These are phyloP conservation scores for Mycena sp. DNA, from an alignment of 1,284 basidiomycete species.

Conservation along the genomic window DNA sequence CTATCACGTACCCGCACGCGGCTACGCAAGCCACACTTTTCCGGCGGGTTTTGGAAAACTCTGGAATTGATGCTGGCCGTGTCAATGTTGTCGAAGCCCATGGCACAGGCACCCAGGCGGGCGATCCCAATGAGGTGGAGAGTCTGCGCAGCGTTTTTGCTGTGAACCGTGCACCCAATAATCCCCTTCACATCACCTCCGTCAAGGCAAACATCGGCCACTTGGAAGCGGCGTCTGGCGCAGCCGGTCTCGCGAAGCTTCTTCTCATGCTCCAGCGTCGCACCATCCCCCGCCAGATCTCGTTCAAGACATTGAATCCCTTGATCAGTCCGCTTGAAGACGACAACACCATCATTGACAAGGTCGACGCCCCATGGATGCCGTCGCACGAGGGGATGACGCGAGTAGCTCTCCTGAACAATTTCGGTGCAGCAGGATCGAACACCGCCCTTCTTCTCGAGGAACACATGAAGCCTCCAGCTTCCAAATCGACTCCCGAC, in stretches of 20 bases:
- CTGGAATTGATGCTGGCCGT: conserved; percentile 55
- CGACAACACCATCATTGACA: conserved; percentile 63
- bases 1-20: conserved; percentile 76
- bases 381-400: conserved; percentile 42
- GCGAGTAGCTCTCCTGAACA: conserved; percentile 71
- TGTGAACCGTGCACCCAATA: conserved; percentile 49
- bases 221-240: conserved; percentile 78
- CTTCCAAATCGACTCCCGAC: conserved; percentile 19
- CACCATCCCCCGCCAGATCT: conserved; percentile 68
- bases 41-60: conserved; percentile 53
- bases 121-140: conserved; percentile 71
- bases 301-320: conserved; percentile 65
- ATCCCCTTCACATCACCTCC: conserved; percentile 71
- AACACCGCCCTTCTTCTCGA: conserved; percentile 71
- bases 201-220: conserved; percentile 81
- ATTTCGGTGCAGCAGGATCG: conserved; percentile 79
- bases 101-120: conserved; percentile 76
- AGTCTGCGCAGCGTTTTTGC: conserved; percentile 62
- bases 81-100: conserved; percentile 77
- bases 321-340: conserved; percentile 56
- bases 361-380: conserved; percentile 51
- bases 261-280: conserved; percentile 70
- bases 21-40: conserved; percentile 68
- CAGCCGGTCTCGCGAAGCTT: conserved; percentile 74
- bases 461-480: conserved; percentile 45